Percentiles rank a stretch among this genome's conserved stretches.
Evolutionary conservation across 2,329 filamentous ascomycete genomes (phyloP).

Genomic region (Stenocarpella maydis): DNA sequence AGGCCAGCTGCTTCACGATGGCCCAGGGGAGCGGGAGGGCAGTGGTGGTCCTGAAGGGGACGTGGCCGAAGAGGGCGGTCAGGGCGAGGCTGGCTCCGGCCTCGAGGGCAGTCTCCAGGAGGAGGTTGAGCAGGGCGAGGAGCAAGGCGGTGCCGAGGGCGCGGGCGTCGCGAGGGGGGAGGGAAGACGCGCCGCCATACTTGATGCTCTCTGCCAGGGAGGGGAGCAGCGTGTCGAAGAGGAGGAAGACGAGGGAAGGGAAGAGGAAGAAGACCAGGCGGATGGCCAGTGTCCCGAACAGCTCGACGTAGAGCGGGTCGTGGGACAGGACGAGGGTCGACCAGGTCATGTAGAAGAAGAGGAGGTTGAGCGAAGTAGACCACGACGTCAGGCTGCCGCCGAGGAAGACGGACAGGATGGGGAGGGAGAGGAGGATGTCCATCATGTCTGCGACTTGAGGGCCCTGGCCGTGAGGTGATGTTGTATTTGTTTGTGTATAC

Average conservation of each 20-base stretch:
- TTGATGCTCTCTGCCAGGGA: conserved; percentile 75
- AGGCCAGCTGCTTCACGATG: conserved; percentile 56
- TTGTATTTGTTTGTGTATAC: background rate
- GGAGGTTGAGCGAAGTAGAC: conserved; percentile 80
- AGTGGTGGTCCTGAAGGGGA: conserved; percentile 58
- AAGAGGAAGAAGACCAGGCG: conserved; percentile 75
- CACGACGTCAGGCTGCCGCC: conserved; percentile 71
- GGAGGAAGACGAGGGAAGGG: conserved; percentile 75
- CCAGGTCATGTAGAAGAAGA: conserved; percentile 94
- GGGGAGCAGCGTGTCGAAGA: conserved; percentile 76
- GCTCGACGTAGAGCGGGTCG: conserved; percentile 76
- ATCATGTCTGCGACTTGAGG: conserved; percentile 48
- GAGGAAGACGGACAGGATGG: conserved; percentile 73
- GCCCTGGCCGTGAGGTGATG: background rate
- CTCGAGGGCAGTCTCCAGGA: conserved; percentile 53
- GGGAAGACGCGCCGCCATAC: conserved; percentile 61
- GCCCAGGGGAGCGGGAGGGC: conserved; percentile 63
- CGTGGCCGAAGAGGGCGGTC: conserved; percentile 44
- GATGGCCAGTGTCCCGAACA: conserved; percentile 73
- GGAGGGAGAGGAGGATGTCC: conserved; percentile 76
- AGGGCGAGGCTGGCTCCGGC: conserved; percentile 51
- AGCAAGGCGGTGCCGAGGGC: conserved; percentile 45
- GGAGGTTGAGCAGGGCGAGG: conserved; percentile 55
- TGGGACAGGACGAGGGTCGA: conserved; percentile 82
- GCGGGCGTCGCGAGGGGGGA: conserved; percentile 55